A percentile compares a stretch with the other conserved stretches of the same genome.
Evolutionary conservation across 2,329 filamentous ascomycete species (phyloP).

Genomic region (Colletotrichum australisinense): DNA sequence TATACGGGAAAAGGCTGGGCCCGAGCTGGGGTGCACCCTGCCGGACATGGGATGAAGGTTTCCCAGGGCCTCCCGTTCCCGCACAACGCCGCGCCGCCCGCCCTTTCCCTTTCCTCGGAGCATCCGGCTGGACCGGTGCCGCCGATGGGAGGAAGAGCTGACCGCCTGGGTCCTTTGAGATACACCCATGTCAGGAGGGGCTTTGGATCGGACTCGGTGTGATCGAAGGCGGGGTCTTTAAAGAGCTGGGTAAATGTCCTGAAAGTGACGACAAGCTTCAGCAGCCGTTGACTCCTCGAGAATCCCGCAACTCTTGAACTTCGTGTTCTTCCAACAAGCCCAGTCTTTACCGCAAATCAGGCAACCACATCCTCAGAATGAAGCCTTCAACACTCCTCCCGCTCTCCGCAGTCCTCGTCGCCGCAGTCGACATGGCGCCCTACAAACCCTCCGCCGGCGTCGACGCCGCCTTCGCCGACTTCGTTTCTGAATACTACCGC

Average conservation of each 20-base stretch:
- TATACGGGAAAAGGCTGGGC: background rate
- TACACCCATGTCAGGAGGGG: background rate
- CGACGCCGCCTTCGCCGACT: background rate
- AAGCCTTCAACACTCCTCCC: slow-evolving; percentile 1
- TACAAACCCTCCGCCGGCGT: slow-evolving; percentile 16
- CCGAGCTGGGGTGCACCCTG: slow-evolving; percentile 17
- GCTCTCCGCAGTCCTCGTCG: background rate
- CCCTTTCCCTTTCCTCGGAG: background rate
- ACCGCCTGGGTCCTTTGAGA: too few relatives aligned
- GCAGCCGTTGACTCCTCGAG: background rate
- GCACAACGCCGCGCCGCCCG: background rate
- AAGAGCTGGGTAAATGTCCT: background rate
- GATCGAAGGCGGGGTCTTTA: background rate
- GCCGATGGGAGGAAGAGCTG: background rate
- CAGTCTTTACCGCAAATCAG: background rate
- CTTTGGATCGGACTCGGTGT: too few relatives aligned
- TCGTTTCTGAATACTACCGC: slow-evolving; percentile 24
- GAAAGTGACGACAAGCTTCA: background rate
- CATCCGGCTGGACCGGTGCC: background rate
- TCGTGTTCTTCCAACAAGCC: background rate
- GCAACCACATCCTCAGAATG: background rate
- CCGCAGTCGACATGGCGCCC: slow-evolving; percentile 18
- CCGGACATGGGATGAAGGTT: slow-evolving; percentile 14
- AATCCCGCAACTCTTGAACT: background rate
- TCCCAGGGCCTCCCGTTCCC: slow-evolving; percentile 4